Evolutionary conservation across 495 filamentous ascomycete genomes (phyloP).

Genomic region (Parachaetomium inaequale): DNA sequence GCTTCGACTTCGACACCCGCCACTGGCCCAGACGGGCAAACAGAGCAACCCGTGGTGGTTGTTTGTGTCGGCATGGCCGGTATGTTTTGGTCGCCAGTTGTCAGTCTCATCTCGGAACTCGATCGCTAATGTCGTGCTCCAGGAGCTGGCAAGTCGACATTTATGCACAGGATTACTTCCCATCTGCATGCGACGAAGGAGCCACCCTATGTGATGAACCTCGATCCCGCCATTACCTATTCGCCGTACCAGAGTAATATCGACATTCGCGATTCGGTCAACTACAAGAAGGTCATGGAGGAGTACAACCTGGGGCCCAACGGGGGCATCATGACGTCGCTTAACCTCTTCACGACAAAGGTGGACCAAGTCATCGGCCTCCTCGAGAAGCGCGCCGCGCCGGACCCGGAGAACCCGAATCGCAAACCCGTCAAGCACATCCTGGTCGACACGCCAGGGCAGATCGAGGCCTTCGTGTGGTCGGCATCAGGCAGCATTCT

Average conservation of each 20-base stretch:
- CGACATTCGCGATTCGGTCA: slow-evolving; percentile 96
- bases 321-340: slow-evolving; percentile 91
- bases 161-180: slow-evolving; percentile 96
- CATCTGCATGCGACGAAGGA: slow-evolving; percentile 72
- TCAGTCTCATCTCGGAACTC: slow-evolving; percentile 2
- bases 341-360: slow-evolving; percentile 96
- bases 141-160: slow-evolving; percentile 97
- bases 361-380: slow-evolving; percentile 89
- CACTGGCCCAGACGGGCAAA: slow-evolving; percentile 12
- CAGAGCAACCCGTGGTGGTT: slow-evolving; percentile 56
- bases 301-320: slow-evolving; percentile 98
- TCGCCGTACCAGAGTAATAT: slow-evolving; percentile 99
- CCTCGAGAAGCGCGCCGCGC: slow-evolving; percentile 77
- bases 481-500: slow-evolving; percentile 88
- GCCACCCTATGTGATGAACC: slow-evolving; percentile 90
- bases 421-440: slow-evolving; percentile 74
- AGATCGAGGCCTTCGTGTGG: slow-evolving; percentile 99
- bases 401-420: slow-evolving; percentile 57
- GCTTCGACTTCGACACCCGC: slow-evolving; percentile 6
- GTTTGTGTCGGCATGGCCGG: slow-evolving; percentile 98
- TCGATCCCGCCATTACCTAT: slow-evolving; percentile 89
- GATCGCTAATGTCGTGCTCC: slow-evolving; percentile 10
- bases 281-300: slow-evolving; percentile 99
- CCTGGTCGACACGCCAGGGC: slow-evolving; percentile 90
- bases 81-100: slow-evolving; percentile 17